phyloP scores from a whole-genome alignment of 495 filamentous ascomycete genomes.

The Penicillium malachiteum region DNA sequence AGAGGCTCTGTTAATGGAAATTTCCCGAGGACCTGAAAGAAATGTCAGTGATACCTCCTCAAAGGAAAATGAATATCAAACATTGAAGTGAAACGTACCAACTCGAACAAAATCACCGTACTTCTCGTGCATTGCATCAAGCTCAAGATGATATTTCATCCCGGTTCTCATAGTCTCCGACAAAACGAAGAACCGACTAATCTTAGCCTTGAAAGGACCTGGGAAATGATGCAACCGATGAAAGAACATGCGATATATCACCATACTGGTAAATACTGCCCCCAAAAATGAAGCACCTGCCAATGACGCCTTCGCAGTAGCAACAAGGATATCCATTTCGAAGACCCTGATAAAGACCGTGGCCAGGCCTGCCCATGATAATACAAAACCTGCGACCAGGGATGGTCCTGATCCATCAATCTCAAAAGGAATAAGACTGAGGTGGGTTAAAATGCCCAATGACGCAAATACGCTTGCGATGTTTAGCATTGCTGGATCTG shows the following conservation, averaged over 20 bases:
- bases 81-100: neutral
- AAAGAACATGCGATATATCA: slow-evolving; percentile 45
- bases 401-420: neutral
- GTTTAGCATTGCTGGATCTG: neutral
- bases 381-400: neutral
- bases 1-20: neutral
- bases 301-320: slow-evolving; percentile 2
- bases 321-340: neutral
- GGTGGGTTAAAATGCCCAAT: slow-evolving; percentile 2
- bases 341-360: neutral
- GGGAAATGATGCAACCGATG: slow-evolving; percentile 46
- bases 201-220: slow-evolving; percentile 39
- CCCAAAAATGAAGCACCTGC: slow-evolving; percentile 1
- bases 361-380: neutral
- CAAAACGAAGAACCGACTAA: slow-evolving; percentile 40
- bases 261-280: slow-evolving; percentile 32
- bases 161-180: slow-evolving; percentile 30
- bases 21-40: slow-evolving; percentile 29
- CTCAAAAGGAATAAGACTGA: slow-evolving; percentile 3
- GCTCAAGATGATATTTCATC: slow-evolving; percentile 34
- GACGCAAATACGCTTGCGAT: neutral
- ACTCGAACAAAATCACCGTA: neutral
- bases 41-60: neutral
- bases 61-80: neutral
- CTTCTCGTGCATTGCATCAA: slow-evolving; percentile 9